Base-by-base conservation (phyloP, 257 asterid species). In the Leonotis leonurus region DNA sequence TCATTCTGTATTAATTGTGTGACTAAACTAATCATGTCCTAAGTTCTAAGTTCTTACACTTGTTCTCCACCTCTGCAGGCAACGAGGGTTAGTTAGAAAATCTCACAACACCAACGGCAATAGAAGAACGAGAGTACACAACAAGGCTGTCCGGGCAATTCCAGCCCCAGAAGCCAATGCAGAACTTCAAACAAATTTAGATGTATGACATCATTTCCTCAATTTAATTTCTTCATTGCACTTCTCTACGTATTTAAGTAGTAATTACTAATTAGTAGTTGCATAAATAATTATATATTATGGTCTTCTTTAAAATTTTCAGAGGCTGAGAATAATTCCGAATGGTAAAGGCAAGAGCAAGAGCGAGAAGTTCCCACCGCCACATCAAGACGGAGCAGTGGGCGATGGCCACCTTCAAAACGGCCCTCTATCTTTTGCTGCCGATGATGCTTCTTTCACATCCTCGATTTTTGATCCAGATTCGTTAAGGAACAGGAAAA, bases 151-250 rank as follows among this genome's bases (percentile, higher is more conserved):
- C 72, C 85, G 85, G 32, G 92, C 95, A 58, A 73, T 87, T 57
- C 95, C 95, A 46, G 92, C 92, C 64, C 94, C 97, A 18, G 92
- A 83, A 78, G 94, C 95, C 67, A 87, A 90, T 62, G 95, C 97
- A 36, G 95, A 90, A 70, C 88, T 83, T 50, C 94, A 85, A 69
- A 68, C 81, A 21, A 90, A 85, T 68, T 70, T 90, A 69, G 85
- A 90, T 55, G 95, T 87, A 85, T 25, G 88, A 17, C 20, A 2
- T 4, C 71, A 22, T 6, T 32, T 71, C 60, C 49, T 44, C 59
- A 43, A 7, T 64, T 67, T 46, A 18, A 14, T 37, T 59, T 60
- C 11, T 14, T 45, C 46, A 16, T 21, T 10, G 40, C 59, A 29
- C 46, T n/a, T n/a, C n/a, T n/a, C n/a, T n/a, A n/a, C n/a, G n/a